Evolutionary conservation across 352 stramenopile species (phyloP), one percentile per base, ranked within the genome.

Genomic region (Pythium scleroteichum): DNA sequence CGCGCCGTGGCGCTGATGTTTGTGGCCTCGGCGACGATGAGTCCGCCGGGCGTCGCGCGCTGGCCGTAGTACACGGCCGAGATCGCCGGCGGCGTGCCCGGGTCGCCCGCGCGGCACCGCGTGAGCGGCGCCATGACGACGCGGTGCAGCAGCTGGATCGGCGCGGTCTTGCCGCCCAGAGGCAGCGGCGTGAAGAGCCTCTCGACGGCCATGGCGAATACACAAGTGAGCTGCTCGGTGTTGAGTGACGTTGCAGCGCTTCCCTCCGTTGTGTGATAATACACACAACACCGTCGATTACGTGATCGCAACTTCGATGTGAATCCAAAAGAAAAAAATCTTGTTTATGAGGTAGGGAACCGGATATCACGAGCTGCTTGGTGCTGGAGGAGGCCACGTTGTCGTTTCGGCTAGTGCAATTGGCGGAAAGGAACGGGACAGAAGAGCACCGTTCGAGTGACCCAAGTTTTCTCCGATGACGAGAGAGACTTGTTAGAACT

Each of bases 71-170:
- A 82, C 20, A 51, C 42, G 47, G 53, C 51, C 57, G 53, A 13
- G 51, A 56, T 32, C 32, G 45, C 35, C 52, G 59, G 22, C 64
- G 49, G 42, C 41, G 35, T 53, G 19, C 59, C 61, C 12, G 26
- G 9, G 4, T 42, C 48, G 45, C 41, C 61, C 40, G 52, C 49
- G 35, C 49, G 69, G n/a, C 26, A 29, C 17, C 47, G 69, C 45
- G 75, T 85, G 14, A 83, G 50, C 20, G 75, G 75, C 17, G 70
- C 68, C 45, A 84, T 53, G 32, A 81, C 68, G n/a, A 85, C 66
- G 53, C 74, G 71, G 59, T 85, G 56, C 44, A 62, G 50, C 3
- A 84, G 66, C 27, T 52, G 23, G 14, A 46, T 20, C 19, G 40
- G 20, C 39, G 29, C 29, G 49, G 32, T 22, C 22, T 62, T 58